Evolutionary conservation across 768 basidiomycete genomes (phyloP).

Genomic region (Austroboletus festivus): DNA sequence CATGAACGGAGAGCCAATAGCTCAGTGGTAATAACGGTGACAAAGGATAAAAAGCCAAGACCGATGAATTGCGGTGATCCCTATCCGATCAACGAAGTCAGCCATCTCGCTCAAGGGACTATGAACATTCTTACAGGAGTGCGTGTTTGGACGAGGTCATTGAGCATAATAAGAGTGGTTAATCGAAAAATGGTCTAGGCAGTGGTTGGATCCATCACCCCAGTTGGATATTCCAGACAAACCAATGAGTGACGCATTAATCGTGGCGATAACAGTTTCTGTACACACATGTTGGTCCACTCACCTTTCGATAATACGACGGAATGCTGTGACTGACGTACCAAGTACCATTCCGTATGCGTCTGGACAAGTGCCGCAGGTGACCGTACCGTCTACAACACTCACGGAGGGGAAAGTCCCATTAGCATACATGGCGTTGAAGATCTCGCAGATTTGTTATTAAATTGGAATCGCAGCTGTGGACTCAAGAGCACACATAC

Average conservation of each 20-base stretch:
- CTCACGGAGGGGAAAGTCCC: slow-evolving; percentile 70
- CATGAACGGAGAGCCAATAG: slow-evolving; percentile 80
- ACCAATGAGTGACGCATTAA: slow-evolving; percentile 76
- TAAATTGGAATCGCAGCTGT: not conserved
- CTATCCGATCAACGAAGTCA: slow-evolving; percentile 45
- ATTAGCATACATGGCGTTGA: slow-evolving; percentile 71
- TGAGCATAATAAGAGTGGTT: slow-evolving; percentile 72
- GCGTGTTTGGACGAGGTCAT: slow-evolving; percentile 67
- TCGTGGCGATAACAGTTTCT: slow-evolving; percentile 79
- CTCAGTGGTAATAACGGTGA: slow-evolving; percentile 74
- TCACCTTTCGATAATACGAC: not conserved
- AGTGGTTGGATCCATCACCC: slow-evolving; percentile 81
- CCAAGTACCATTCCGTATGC: slow-evolving; percentile 79
- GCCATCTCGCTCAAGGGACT: not conserved
- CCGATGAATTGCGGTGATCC: slow-evolving; percentile 83
- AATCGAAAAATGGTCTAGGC: slow-evolving; percentile 53
- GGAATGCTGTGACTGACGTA: slow-evolving; percentile 19
- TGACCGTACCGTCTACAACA: slow-evolving; percentile 55
- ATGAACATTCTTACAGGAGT: slow-evolving; percentile 44
- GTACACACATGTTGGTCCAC: not conserved
- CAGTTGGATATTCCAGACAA: slow-evolving; percentile 73
- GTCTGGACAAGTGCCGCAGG: slow-evolving; percentile 65
- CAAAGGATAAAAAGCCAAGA: slow-evolving; percentile 80
- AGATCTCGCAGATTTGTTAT: slow-evolving; percentile 45
- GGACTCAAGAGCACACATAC: slow-evolving; percentile 34